Evolutionary conservation across 352 stramenopile species (phyloP).

Genomic region (Pythium periplocum): DNA sequence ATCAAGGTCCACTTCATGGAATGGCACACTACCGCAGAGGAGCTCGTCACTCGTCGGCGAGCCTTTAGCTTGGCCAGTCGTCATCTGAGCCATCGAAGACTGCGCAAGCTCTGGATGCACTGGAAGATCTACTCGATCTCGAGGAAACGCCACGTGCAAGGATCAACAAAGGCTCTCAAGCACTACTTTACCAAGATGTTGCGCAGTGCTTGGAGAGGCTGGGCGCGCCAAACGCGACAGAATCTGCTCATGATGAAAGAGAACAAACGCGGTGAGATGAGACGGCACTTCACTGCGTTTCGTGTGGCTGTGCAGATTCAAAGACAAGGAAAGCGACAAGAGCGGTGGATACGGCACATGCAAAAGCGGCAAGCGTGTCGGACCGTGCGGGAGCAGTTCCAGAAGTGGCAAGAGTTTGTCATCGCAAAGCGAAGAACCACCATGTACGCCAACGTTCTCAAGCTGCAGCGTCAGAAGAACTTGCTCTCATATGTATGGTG

Average conservation of each 20-base stretch:
- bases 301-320: constrained; percentile 22
- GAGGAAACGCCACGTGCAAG: constrained; percentile 60
- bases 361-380: constrained; percentile 2
- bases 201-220: constrained; percentile 42
- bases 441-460: constrained; percentile 14
- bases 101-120: constrained; percentile 69
- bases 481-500: constrained; percentile 29
- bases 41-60: constrained; percentile 29
- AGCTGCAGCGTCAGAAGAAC: constrained; percentile 11
- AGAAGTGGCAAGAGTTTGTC: neutral
- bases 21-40: constrained; percentile 35
- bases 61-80: constrained; percentile 48
- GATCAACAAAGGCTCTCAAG: constrained; percentile 66
- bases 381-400: neutral
- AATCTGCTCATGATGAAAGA: constrained; percentile 39
- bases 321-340: constrained; percentile 18
- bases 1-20: constrained; percentile 29
- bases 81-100: constrained; percentile 49
- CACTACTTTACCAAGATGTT: constrained; percentile 74
- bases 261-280: constrained; percentile 40
- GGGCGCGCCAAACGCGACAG: constrained; percentile 30
- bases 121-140: constrained; percentile 77
- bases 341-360: constrained; percentile 24
- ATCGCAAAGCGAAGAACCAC: constrained; percentile 15
- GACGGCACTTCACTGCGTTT: constrained; percentile 51